Base-by-base conservation (phyloP, 108 stramenopile species). In the Schizochytrium sp. region DNA sequence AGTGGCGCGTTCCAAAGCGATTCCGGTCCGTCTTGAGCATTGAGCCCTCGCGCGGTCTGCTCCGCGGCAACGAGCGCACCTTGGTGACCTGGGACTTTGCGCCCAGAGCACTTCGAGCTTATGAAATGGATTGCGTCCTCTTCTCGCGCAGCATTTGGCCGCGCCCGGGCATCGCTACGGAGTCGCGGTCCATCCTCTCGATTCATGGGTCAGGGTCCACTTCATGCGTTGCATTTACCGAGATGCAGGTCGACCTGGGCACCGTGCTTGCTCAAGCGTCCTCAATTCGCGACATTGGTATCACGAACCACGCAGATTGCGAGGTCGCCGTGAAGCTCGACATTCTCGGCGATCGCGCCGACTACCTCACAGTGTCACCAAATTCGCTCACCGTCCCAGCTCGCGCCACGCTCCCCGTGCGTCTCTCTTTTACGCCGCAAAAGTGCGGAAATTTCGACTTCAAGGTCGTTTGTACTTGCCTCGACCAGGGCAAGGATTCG, bases 61-160 rank as follows among this genome's bases (percentile, higher is more conserved):
- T 92, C 4, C 89, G 72, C 5, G 91, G 91, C 18, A 90, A 92
- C 44, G 91, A 92, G 45, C 51, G 60, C 28, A 25, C 53, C 25
- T 21, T 57, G 5, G 47, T 92, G 23, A 41, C 34, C 25, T 18
- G 91, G 51, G 47, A n/a, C 43, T 92, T 92, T 51, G 90, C 89
- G 8, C 91, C 91, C 21, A 87, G 88, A 45, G 87, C 87, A n/a
- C 23, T 34, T 21, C 89, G 72, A 44, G 55, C 21, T 2, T 91
- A 91, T 88, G 76, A 83, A 6, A 47, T 83, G 51, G 76, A 83
- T 23, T 83, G 76, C 76, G 48, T 83, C 16, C 45, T 83, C 4
- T 83, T 53, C 19, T 12, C 76, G 48, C 45, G 48, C 10, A 83
- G 76, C 51, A 47, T 83, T 34, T 47, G 45, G 51, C 45, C 48